Evolutionary conservation across 2,329 filamentous ascomycete species (phyloP).

Genomic region (Aspergillus phoenicis): DNA sequence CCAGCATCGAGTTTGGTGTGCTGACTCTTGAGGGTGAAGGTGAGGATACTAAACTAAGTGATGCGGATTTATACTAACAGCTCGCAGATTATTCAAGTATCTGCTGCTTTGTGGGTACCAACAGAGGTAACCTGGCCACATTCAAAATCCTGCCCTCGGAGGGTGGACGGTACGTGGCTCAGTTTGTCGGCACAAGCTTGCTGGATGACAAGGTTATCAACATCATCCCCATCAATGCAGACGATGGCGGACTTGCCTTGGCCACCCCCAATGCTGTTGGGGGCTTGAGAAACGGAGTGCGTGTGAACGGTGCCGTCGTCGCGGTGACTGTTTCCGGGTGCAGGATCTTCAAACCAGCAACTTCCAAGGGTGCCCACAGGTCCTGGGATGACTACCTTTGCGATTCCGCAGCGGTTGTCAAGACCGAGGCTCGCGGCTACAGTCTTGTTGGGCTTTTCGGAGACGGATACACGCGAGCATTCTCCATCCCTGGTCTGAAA

Average conservation of each 20-base stretch:
- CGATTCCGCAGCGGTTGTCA: slow-evolving; percentile 75
- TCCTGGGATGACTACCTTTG: slow-evolving; percentile 83
- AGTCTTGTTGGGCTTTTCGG: slow-evolving; percentile 84
- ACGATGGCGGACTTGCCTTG: slow-evolving; percentile 72
- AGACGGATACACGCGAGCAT: slow-evolving; percentile 77
- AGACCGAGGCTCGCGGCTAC: slow-evolving; percentile 72
- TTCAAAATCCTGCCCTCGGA: slow-evolving; percentile 82
- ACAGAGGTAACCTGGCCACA: slow-evolving; percentile 77
- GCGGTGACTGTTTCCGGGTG: slow-evolving; percentile 73
- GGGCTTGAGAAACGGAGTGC: slow-evolving; percentile 72
- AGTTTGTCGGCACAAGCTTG: slow-evolving; percentile 67
- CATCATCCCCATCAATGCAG: slow-evolving; percentile 76
- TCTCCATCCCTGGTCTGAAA: slow-evolving; percentile 82
- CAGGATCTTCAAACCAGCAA: slow-evolving; percentile 85
- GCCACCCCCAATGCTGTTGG: slow-evolving; percentile 76
- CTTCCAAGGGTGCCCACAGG: slow-evolving; percentile 87
- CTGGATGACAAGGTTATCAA: slow-evolving; percentile 72
- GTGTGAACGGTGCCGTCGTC: slow-evolving; percentile 78
- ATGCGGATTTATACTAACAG: slow-evolving; percentile 27
- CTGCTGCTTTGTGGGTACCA: slow-evolving; percentile 87
- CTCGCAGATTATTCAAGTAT: slow-evolving; percentile 81
- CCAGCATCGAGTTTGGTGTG: slow-evolving; percentile 84
- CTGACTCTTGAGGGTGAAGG: slow-evolving; percentile 90
- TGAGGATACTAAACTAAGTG: slow-evolving; percentile 30
- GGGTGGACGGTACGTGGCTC: slow-evolving; percentile 70